Conservation (phyloP, 2,329 filamentous ascomycete species). For the Colletotrichum lupini region DNA sequence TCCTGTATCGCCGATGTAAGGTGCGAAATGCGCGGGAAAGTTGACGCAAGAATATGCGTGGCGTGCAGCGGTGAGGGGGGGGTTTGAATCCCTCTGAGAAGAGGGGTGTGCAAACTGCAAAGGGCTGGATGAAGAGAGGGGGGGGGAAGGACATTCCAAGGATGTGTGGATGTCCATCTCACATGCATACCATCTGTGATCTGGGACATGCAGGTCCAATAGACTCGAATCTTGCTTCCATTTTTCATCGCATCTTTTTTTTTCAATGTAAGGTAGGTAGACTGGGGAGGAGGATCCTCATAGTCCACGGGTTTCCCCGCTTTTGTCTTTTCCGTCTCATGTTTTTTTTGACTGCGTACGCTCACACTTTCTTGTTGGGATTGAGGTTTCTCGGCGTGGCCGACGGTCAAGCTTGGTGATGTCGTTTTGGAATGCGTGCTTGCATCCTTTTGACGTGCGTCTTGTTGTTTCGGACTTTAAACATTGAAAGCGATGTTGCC, state of each 20-base stretch:
- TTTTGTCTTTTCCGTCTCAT: background rate
- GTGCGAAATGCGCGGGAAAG: background rate
- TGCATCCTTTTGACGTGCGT: background rate
- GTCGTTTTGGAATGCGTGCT: background rate
- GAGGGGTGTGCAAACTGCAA: background rate
- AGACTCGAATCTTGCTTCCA: background rate
- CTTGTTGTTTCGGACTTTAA: background rate
- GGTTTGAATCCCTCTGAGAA: background rate
- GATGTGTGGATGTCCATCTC: background rate
- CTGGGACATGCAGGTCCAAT: background rate
- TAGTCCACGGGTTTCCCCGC: background rate
- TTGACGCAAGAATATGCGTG: background rate
- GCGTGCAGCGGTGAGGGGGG: background rate
- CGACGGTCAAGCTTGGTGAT: background rate
- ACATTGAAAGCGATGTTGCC: background rate
- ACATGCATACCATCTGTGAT: background rate
- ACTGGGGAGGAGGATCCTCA: too few species aligned
- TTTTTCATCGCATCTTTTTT: background rate
- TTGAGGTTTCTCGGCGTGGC: constrained; percentile 9
- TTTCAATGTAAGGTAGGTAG: background rate
- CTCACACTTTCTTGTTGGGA: background rate
- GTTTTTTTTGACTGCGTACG: background rate
- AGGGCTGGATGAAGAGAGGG: background rate
- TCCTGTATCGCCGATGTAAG: constrained; percentile 4
- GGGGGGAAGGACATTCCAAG: background rate